Base-by-base conservation (phyloP, 352 stramenopile species). In the Globisporangium iwayamae region DNA sequence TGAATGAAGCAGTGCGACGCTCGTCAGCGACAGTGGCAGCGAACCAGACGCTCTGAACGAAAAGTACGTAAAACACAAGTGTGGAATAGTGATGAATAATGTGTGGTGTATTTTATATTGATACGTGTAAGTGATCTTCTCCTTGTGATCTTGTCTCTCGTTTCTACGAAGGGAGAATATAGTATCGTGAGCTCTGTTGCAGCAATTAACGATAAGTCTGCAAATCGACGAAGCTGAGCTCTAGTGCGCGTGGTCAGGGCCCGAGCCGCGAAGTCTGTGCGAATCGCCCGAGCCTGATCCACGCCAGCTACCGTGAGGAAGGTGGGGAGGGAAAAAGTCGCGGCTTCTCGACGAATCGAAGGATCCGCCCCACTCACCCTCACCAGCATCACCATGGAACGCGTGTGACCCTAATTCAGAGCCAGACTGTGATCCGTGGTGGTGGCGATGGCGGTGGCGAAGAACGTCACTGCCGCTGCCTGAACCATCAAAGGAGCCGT, bases 1-100 rank as follows among this genome's bases (percentile, higher is more conserved):
- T 67, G 9, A 38, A 55, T 4, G 51, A 55, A 16, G 63, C 47
- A 9, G 54, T 52, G 41, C 48, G 25, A 2, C 66, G 54, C 18
- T 47, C 45, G 14, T 34, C 16, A 22, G 55, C 22, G 14, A 18
- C 55, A 38, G 22, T 28, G 14, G 8, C 18, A 16, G 11, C n/a
- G 38, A 61, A 30, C 3, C 32, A 61, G 14, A 52, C 55, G 0
- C 38, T 61, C 6, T 52, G 34, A 60, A 22, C 9, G 8, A 41
- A 14, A 9, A 4, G 36, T 11, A 14, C 9, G 36, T 41, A 14
- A 14, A 41, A 41, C 36, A 41, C 5, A 25, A 11, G 32, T 36
- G 32, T 36, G 32, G 32, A 36, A 8, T 14, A 62, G 41, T 5
- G 4, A 36, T 34, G 16, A 25, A 46, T 5, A 20, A 34, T 46